These are phyloP conservation scores for Lecanosticta acicola DNA, from an alignment of 2,329 filamentous ascomycete genomes.

Conservation along the genomic window DNA sequence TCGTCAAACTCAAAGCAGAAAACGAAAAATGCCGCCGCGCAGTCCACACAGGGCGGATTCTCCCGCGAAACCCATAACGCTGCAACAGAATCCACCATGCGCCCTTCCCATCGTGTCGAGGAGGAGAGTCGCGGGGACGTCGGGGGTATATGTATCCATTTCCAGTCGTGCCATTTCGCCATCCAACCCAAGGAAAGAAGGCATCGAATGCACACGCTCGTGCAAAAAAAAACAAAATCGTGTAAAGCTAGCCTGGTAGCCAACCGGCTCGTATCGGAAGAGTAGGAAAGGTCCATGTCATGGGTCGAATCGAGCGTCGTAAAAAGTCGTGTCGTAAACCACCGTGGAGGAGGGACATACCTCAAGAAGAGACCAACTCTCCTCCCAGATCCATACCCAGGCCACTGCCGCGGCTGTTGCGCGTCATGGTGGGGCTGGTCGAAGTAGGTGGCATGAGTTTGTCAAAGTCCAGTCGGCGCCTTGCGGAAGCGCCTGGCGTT, in stretches of 20 bases:
- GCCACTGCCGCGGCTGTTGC: conserved; percentile 43
- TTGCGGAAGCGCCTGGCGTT: conserved; percentile 64
- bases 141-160: neutral
- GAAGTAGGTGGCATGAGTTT: conserved; percentile 56
- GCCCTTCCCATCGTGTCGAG: too few species aligned
- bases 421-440: conserved; percentile 36
- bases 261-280: neutral
- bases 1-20: too few species aligned
- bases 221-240: neutral
- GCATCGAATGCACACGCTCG: neutral
- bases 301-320: conserved; percentile 5
- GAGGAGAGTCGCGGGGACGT: neutral
- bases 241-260: neutral
- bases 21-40: too few species aligned
- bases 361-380: conserved; percentile 43
- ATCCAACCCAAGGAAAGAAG: neutral
- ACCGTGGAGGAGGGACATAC: conserved; percentile 1
- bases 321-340: conserved; percentile 9
- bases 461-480: conserved; percentile 77
- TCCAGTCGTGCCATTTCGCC: neutral
- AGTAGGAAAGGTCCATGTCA: neutral
- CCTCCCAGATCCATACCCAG: conserved; percentile 63
- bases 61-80: too few species aligned
- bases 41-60: too few species aligned
- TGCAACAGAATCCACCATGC: too few species aligned